Base-by-base conservation (phyloP, 2,329 filamentous ascomycete species). In the Claviceps arundinis region DNA sequence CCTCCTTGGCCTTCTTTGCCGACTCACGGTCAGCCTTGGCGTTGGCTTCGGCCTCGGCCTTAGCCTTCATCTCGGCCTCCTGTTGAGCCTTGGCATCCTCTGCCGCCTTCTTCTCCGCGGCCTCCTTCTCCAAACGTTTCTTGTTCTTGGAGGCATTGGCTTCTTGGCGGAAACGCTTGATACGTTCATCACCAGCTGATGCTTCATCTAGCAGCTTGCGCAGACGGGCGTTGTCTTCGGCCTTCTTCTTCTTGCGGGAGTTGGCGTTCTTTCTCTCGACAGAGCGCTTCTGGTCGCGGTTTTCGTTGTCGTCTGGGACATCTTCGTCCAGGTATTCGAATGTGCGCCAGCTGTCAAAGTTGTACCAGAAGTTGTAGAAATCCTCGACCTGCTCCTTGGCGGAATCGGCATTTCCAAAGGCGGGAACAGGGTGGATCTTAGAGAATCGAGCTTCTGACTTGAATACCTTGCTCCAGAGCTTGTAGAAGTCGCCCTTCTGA, bases 361-460 rank as follows among this genome's bases (percentile, higher is more conserved):
- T 94, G 78, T 97, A 98, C 85, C 87, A 98, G 77, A 97, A 98
- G 79, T 98, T 95, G 81, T 98, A 98, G 71, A 98, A 98, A 51
- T 77, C 75, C 66, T 97, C 90, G 47, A 98, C 93, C 8, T 95
- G 84, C 65, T 94, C 87, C 71, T 90, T 87, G 62, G 81, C 81
- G 64, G 87, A 84, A 59, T 94, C 85, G 58, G 88, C 87, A 64
- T 88, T 80, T 56, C 93, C 93, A 54, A 98, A 83, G 61, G 78
- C 73, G 5, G 93, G 94, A 3, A 96, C 93, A 6, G 91, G 91
- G 67, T 95, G 87, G 55, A 71, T 77, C 71, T 89, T 93, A 69
- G 87, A 94, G 81, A 98, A 98, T 57, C 93, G 89, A 13, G 74
- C 86, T 73, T 98, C 93, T 42, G 89, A 76, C 70, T 91, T 89